A percentile compares a stretch with the other conserved stretches of the same genome.
Conservation (phyloP, 225 moss, liverwort and hornwort species). For the Rhytidiadelphus loreus region DNA sequence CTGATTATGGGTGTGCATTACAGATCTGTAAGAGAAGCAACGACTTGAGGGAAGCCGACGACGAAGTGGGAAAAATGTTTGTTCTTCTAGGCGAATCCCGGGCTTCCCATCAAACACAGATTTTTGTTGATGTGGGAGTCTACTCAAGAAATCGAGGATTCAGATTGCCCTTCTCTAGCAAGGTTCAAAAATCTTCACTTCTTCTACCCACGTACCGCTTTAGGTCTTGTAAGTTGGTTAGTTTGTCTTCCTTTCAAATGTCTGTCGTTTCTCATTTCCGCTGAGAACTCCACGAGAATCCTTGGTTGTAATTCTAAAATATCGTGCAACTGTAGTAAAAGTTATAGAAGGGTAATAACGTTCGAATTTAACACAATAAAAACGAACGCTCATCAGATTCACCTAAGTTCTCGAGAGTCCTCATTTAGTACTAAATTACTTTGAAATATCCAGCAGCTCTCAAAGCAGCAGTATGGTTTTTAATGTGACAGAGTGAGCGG, state of each 20-base stretch:
- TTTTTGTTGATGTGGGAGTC: conserved; percentile 76
- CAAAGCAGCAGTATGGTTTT: background rate
- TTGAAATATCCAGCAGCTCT: background rate
- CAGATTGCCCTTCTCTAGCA: conserved; percentile 80
- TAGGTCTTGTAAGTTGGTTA: conserved; percentile 45
- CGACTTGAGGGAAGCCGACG: conserved; percentile 29
- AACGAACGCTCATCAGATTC: background rate
- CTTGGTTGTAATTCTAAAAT: background rate
- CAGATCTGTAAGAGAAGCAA: conserved; percentile 75
- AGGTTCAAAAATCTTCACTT: conserved; percentile 75
- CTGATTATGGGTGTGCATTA: background rate
- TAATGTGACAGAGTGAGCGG: conserved; percentile 35
- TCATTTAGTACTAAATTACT: background rate
- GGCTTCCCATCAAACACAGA: conserved; percentile 25
- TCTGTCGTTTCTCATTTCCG: background rate
- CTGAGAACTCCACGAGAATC: background rate
- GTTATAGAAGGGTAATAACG: background rate
- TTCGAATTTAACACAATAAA: background rate
- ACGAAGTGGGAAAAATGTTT: conserved; percentile 41
- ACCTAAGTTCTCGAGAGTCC: background rate
- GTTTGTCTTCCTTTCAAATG: background rate
- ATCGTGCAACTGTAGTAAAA: background rate
- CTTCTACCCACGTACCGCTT: conserved; percentile 70
- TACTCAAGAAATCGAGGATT: conserved; percentile 91
- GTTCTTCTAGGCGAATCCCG: conserved; percentile 63